Evolutionary conservation across 129 eudicot species (phyloP).

Genomic region (sunflower (Helianthus annuus)): HanXRQr2.0-SUNRISE NC_035435.2:99963248-99963747

Average conservation of each 20-base stretch:
- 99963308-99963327: neutral
- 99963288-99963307: neutral
- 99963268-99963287: neutral
- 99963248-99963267: neutral
- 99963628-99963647: too few relatives aligned
- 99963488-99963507: neutral
- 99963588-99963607: neutral
- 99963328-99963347: neutral
- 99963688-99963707: neutral
- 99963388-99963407: neutral
- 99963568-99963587: slow-evolving; percentile 11
- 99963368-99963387: neutral
- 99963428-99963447: neutral
- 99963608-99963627: too few relatives aligned
- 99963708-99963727: neutral
- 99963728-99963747: too few relatives aligned
- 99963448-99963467: neutral
- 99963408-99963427: neutral
- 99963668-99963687: neutral
- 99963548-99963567: neutral
- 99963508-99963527: neutral
- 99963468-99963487: neutral
- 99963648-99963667: neutral
- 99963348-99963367: neutral
- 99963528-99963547: neutral